These are phyloP conservation scores for Mycena chlorophos DNA, from an alignment of 768 basidiomycete genomes.

Conservation along the genomic window DNA sequence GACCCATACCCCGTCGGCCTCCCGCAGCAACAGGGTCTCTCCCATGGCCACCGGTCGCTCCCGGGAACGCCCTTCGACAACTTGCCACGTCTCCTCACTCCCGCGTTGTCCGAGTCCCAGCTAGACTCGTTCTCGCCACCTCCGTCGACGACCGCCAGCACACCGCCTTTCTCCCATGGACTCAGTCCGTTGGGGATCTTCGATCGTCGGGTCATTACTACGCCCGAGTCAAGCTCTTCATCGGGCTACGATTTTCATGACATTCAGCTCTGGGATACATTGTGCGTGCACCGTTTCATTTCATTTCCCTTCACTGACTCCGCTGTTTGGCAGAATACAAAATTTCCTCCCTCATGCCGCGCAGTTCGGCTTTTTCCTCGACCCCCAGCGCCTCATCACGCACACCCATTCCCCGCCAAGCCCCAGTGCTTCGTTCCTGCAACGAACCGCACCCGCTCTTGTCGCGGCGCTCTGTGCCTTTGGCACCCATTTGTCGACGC, in stretches of 20 bases:
- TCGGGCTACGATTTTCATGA: conserved; percentile 11
- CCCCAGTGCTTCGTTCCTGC: conserved; percentile 6
- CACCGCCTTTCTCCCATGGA: conserved; percentile 7
- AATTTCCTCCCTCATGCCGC: conserved; percentile 56
- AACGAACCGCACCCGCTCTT: conserved; percentile 26
- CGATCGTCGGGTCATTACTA: conserved; percentile 5
- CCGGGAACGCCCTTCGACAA: conserved; percentile 3
- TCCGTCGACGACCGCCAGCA: conserved; percentile 25
- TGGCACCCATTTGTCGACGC: conserved; percentile 30
- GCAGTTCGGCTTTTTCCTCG: conserved; percentile 69
- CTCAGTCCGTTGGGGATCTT: conserved; percentile 17
- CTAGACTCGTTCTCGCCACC: conserved; percentile 43
- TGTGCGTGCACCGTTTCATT: conserved; percentile 10
- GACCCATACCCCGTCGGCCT: conserved; percentile 48
- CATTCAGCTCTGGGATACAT: conserved; percentile 32
- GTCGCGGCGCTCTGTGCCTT: conserved; percentile 33
- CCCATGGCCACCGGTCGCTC: conserved; percentile 23
- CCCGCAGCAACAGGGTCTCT: conserved; percentile 25
- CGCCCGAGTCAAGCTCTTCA: conserved; percentile 6
- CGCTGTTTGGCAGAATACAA: conserved; percentile 46
- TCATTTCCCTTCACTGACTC: conserved; percentile 9
- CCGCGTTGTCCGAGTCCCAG: conserved; percentile 27
- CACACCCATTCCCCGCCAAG: conserved; percentile 20
- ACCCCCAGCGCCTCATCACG: conserved; percentile 39
- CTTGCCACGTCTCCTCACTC: conserved; percentile 29